Evolutionary conservation across 768 basidiomycete species (phyloP).

Genomic region (Tulasnella sp.): DNA sequence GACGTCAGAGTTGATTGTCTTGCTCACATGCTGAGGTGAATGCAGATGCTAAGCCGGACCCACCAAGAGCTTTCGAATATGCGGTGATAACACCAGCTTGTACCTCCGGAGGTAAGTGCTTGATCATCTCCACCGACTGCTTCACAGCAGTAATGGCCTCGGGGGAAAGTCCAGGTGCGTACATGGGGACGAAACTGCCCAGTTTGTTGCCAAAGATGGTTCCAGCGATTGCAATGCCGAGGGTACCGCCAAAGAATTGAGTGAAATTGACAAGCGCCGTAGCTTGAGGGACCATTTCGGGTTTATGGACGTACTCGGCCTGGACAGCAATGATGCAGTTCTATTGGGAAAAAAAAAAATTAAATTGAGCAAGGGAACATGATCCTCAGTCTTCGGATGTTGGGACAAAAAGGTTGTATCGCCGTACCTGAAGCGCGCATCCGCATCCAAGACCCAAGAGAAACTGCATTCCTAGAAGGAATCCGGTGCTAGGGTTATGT

Average conservation of each 20-base stretch:
- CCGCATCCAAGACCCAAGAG: slow-evolving; percentile 49
- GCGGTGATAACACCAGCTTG: slow-evolving; percentile 35
- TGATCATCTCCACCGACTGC: slow-evolving; percentile 42
- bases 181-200: slow-evolving; percentile 40
- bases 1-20: not conserved
- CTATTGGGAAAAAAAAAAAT: slow-evolving; percentile 39
- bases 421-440: slow-evolving; percentile 40
- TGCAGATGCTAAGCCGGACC: not conserved
- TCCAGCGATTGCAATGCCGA: slow-evolving; percentile 35
- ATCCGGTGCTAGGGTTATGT: not conserved
- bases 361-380: not conserved
- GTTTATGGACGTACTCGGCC: slow-evolving; percentile 44
- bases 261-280: slow-evolving; percentile 46
- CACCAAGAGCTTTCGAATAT: slow-evolving; percentile 36
- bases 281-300: slow-evolving; percentile 45
- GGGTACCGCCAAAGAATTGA: slow-evolving; percentile 38
- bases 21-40: not conserved
- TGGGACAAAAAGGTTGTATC: not conserved
- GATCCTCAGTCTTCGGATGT: not conserved
- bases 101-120: slow-evolving; percentile 40
- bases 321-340: slow-evolving; percentile 49
- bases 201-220: slow-evolving; percentile 42
- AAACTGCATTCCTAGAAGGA: slow-evolving; percentile 47
- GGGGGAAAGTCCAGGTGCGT: slow-evolving; percentile 40
- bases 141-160: slow-evolving; percentile 37